Evolutionary conservation across 768 basidiomycete genomes (phyloP).

Genomic region (Leccinum subgranulosum): DNA sequence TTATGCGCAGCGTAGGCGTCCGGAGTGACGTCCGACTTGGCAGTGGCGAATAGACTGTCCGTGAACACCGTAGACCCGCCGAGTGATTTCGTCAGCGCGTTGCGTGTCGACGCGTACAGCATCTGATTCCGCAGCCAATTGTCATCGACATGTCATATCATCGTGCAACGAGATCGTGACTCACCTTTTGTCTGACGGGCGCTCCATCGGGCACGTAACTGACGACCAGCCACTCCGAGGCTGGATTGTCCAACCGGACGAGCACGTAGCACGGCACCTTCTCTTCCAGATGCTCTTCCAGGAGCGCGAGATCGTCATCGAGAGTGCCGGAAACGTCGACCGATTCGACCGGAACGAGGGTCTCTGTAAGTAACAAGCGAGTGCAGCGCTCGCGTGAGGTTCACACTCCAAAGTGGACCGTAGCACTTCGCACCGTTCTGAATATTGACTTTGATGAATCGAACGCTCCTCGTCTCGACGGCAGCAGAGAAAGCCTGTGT

Average conservation of each 20-base stretch:
- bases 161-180: constrained; percentile 3
- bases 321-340: constrained; percentile 50
- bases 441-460: constrained; percentile 80
- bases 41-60: constrained; percentile 76
- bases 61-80: constrained; percentile 74
- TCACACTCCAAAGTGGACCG: constrained; percentile 6
- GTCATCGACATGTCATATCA: background rate
- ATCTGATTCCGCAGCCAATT: constrained; percentile 46
- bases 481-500: constrained; percentile 55
- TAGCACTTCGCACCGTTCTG: constrained; percentile 55
- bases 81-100: constrained; percentile 64
- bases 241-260: constrained; percentile 56
- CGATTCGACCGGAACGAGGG: constrained; percentile 58
- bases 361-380: constrained; percentile 44
- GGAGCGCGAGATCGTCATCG: constrained; percentile 54
- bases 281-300: constrained; percentile 59
- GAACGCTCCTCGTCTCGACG: constrained; percentile 44
- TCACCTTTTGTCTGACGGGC: constrained; percentile 77
- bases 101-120: constrained; percentile 82
- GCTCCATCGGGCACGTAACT: constrained; percentile 83
- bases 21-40: constrained; percentile 61
- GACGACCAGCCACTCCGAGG: constrained; percentile 67
- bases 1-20: constrained; percentile 73
- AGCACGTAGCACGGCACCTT: constrained; percentile 74
- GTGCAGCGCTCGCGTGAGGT: constrained; percentile 20